Evolutionary conservation across 2,329 filamentous ascomycete species (phyloP).

Genomic region (Aspergillus cejpii): DNA sequence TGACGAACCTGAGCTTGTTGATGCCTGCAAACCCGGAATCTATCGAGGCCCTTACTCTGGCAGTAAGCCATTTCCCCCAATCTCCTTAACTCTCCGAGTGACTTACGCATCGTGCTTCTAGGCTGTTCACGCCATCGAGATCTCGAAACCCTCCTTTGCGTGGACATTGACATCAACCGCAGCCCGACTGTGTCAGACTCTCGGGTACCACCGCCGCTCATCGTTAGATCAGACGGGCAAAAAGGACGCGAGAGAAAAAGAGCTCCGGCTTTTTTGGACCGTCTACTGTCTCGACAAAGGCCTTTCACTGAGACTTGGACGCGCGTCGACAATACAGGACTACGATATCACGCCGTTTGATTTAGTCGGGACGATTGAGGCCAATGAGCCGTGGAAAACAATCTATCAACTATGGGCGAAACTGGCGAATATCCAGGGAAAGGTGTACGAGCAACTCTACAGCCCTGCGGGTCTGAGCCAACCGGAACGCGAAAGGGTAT

Average conservation of each 20-base stretch:
- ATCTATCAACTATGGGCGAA: constrained; percentile 52
- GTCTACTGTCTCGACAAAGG: constrained; percentile 55
- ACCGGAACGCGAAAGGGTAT: constrained; percentile 21
- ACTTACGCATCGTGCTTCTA: constrained; percentile 23
- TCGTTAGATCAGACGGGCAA: constrained; percentile 23
- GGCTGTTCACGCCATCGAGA: constrained; percentile 57
- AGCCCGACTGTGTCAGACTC: constrained; percentile 54
- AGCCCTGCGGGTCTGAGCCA: constrained; percentile 27
- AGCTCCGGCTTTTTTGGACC: constrained; percentile 50
- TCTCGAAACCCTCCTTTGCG: constrained; percentile 56
- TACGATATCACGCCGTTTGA: constrained; percentile 51
- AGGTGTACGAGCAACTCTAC: constrained; percentile 55
- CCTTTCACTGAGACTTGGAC: constrained; percentile 54
- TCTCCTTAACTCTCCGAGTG: constrained; percentile 2
- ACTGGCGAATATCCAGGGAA: constrained; percentile 52
- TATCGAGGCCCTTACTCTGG: constrained; percentile 54
- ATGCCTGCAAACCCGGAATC: constrained; percentile 51
- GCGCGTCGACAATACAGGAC: constrained; percentile 53
- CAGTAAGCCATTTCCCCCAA: constrained; percentile 38
- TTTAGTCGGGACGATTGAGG: constrained; percentile 15
- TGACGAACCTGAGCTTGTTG: constrained; percentile 49
- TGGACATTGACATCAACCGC: constrained; percentile 57
- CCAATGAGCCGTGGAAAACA: constrained; percentile 36
- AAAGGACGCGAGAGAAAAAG: constrained; percentile 25
- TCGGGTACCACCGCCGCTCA: constrained; percentile 50